These are phyloP conservation scores for Leccinum huronense DNA, from an alignment of 1,284 basidiomycete genomes.

Conservation along the genomic window DNA sequence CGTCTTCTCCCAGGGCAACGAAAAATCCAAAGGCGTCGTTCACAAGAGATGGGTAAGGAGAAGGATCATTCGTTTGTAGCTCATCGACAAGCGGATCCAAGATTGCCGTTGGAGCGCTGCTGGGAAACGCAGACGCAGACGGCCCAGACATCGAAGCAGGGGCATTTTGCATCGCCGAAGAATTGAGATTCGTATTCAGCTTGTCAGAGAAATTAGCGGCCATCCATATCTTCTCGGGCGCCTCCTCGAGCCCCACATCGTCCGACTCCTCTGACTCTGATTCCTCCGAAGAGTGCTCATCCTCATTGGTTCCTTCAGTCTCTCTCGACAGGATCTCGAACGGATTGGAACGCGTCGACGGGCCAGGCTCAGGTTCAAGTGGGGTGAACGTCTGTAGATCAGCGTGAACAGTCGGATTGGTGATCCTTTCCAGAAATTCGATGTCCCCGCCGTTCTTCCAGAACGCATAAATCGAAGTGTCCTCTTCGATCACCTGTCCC, in stretches of 20 bases:
- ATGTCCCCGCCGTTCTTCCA: constrained; percentile 47
- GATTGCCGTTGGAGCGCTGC: neutral
- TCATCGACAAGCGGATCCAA: constrained; percentile 2
- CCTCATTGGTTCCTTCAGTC: constrained; percentile 8
- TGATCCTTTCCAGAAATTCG: constrained; percentile 36
- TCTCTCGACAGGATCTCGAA: constrained; percentile 19
- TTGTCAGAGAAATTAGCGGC: constrained; percentile 1
- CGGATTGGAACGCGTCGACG: constrained; percentile 13
- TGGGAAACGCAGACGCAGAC: neutral
- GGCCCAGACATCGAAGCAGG: neutral
- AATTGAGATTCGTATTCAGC: neutral
- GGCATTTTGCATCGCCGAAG: constrained; percentile 7
- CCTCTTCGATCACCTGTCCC: constrained; percentile 24
- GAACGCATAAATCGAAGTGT: constrained; percentile 45
- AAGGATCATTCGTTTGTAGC: neutral
- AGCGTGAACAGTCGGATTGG: neutral
- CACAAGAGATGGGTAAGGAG: constrained; percentile 15
- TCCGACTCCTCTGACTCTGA: constrained; percentile 11
- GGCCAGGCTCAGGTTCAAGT: constrained; percentile 7
- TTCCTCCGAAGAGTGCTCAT: constrained; percentile 11
- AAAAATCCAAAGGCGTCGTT: constrained; percentile 36
- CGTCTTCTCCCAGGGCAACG: constrained; percentile 30
- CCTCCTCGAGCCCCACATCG: constrained; percentile 19
- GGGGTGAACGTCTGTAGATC: neutral
- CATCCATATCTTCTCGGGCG: constrained; percentile 36